phyloP scores from a whole-genome alignment of 2,329 filamentous ascomycete genomes.

The Fusarium sp. region DNA sequence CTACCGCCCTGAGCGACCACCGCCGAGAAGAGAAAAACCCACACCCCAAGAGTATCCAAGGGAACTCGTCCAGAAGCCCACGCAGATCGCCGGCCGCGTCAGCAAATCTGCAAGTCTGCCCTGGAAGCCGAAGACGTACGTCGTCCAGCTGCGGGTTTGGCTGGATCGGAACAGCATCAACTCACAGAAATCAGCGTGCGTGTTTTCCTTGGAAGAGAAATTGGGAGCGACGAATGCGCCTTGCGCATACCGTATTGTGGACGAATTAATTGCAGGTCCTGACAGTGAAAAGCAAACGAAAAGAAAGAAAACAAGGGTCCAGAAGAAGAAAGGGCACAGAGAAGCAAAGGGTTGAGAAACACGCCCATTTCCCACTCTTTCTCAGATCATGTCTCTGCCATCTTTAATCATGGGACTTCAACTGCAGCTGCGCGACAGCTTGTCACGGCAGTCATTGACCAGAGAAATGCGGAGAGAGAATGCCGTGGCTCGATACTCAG shows the following conservation, averaged over 20 bases:
- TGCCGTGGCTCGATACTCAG: constrained; percentile 29
- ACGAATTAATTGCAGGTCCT: constrained; percentile 8
- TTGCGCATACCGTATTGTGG: background rate
- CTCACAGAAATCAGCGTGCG: background rate
- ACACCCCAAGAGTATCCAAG: constrained; percentile 1
- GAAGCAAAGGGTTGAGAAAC: constrained; percentile 3
- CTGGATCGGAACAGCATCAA: constrained; percentile 24
- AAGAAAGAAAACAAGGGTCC: background rate
- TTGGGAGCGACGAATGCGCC: constrained; percentile 3
- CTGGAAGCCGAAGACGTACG: constrained; percentile 17
- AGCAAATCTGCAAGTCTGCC: constrained; percentile 25
- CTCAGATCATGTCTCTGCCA: background rate
- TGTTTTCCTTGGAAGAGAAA: background rate
- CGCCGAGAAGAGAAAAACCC: constrained; percentile 5
- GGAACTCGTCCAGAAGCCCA: constrained; percentile 8
- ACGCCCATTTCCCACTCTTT: constrained; percentile 2
- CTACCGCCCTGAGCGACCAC: constrained; percentile 16
- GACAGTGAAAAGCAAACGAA: background rate
- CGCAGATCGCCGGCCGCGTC: constrained; percentile 40
- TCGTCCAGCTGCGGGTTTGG: constrained; percentile 14
- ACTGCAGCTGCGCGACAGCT: constrained; percentile 8
- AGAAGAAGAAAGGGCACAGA: constrained; percentile 7
- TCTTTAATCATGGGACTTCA: constrained; percentile 4
- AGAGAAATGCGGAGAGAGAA: constrained; percentile 11
- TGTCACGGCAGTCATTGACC: constrained; percentile 24